phyloP scores from a whole-genome alignment of 1,284 basidiomycete species.

The Singerocomus rubriflavus region DNA sequence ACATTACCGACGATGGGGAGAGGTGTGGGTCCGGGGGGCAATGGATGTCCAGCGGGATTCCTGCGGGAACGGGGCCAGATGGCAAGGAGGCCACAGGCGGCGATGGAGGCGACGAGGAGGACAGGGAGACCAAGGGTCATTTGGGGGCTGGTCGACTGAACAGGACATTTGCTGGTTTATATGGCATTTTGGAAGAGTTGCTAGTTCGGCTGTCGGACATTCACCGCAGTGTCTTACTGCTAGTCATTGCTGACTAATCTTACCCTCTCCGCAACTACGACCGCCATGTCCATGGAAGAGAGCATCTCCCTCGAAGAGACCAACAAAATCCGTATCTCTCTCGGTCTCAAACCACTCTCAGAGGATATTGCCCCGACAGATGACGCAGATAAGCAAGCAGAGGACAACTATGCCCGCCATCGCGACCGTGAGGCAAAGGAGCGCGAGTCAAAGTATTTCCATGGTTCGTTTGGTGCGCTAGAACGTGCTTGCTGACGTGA shows the following conservation, averaged over 20 bases:
- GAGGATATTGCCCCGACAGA: conserved; percentile 67
- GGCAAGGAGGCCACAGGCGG: conserved; percentile 5
- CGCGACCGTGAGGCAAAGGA: conserved; percentile 70
- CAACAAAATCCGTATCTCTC: conserved; percentile 92
- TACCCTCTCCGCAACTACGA: not conserved
- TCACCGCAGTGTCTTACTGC: not conserved
- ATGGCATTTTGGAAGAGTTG: not conserved
- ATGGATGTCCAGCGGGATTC: conserved; percentile 2
- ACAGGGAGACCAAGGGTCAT: conserved; percentile 16
- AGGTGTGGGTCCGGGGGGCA: conserved; percentile 29
- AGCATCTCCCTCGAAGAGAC: conserved; percentile 96
- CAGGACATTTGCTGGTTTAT: conserved; percentile 4
- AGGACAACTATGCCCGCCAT: conserved; percentile 77
- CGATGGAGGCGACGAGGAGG: conserved; percentile 9
- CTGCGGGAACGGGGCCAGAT: conserved; percentile 11
- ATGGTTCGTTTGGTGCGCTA: conserved; percentile 11
- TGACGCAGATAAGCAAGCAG: conserved; percentile 77
- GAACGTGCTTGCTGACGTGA: conserved; percentile 28
- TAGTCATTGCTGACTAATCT: conserved; percentile 23
- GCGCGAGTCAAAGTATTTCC: conserved; percentile 68
- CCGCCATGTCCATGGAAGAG: conserved; percentile 71
- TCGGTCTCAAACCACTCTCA: conserved; percentile 92
- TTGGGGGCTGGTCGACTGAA: not conserved
- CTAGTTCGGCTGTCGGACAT: conserved; percentile 6
- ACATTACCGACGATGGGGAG: conserved; percentile 29